Evolutionary conservation across 805 yeast genomes (phyloP).

Genomic region (Babjeviella inositovora): DNA sequence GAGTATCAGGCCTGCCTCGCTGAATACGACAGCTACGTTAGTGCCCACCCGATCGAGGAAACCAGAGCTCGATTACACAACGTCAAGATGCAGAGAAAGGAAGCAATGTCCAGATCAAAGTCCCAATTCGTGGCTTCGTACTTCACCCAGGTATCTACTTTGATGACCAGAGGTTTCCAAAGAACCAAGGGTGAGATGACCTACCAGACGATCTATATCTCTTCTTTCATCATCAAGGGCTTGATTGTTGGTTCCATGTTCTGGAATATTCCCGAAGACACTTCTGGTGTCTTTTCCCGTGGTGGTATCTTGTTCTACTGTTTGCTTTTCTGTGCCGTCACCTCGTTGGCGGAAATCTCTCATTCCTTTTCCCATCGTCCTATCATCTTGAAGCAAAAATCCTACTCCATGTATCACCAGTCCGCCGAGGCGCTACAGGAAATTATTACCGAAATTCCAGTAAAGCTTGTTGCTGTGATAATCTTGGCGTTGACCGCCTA

Average conservation of each 20-base stretch:
- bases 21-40: slow-evolving; percentile 20
- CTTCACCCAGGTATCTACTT: slow-evolving; percentile 30
- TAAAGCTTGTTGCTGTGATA: slow-evolving; percentile 30
- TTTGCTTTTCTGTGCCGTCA: slow-evolving; percentile 40
- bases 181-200: slow-evolving; percentile 41
- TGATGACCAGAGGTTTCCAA: slow-evolving; percentile 35
- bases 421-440: slow-evolving; percentile 49
- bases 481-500: slow-evolving; percentile 21
- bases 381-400: slow-evolving; percentile 46
- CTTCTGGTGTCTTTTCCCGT: slow-evolving; percentile 43
- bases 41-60: slow-evolving; percentile 21
- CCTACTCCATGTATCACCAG: slow-evolving; percentile 45
- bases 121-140: slow-evolving; percentile 28
- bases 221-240: slow-evolving; percentile 39
- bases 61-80: slow-evolving; percentile 18
- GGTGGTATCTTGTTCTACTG: slow-evolving; percentile 51
- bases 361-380: slow-evolving; percentile 44
- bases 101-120: slow-evolving; percentile 16
- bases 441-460: slow-evolving; percentile 39
- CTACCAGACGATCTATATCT: slow-evolving; percentile 30
- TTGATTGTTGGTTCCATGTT: slow-evolving; percentile 45
- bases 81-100: slow-evolving; percentile 22
- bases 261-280: slow-evolving; percentile 29
- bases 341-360: slow-evolving; percentile 47
- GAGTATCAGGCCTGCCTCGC: slow-evolving; percentile 15